Percentiles rank a stretch among this genome's conserved stretches.
Evolutionary conservation across 179 eudicot genomes (phyloP).

Genomic region (Actinidia arguta): DNA sequence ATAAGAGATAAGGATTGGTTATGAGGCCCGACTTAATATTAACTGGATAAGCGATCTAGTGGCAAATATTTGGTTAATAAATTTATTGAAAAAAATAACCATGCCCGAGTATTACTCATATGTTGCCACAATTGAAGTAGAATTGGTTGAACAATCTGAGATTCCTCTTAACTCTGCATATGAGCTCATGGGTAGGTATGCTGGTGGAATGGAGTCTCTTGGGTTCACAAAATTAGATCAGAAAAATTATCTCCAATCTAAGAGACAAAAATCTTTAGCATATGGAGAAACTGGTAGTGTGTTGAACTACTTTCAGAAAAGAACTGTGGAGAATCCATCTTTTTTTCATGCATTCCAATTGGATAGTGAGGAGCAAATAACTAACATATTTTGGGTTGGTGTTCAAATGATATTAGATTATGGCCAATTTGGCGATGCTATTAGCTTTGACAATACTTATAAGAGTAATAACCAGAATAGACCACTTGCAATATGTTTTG

Average conservation of each 20-base stretch:
- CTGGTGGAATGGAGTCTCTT: background rate
- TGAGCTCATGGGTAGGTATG: conserved; percentile 10
- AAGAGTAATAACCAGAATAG: conserved; percentile 5
- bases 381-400: conserved; percentile 21
- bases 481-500: conserved; percentile 5
- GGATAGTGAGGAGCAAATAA: background rate
- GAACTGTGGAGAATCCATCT: no score
- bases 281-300: background rate
- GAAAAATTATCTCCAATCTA: background rate
- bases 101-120: background rate
- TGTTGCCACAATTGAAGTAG: background rate
- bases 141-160: background rate
- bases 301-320: no score
- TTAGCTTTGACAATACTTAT: conserved; percentile 19
- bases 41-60: background rate
- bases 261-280: background rate
- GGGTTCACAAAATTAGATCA: background rate
- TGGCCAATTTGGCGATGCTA: conserved; percentile 19
- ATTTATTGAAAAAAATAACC: background rate
- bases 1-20: background rate
- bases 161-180: background rate
- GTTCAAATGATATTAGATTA: conserved; percentile 4
- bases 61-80: background rate
- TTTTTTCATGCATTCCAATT: no score
- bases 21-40: background rate